A percentile compares a stretch with the other conserved stretches of the same genome.
Evolutionary conservation across 2,329 filamentous ascomycete species (phyloP).

Genomic region (Coleophoma cylindrospora): DNA sequence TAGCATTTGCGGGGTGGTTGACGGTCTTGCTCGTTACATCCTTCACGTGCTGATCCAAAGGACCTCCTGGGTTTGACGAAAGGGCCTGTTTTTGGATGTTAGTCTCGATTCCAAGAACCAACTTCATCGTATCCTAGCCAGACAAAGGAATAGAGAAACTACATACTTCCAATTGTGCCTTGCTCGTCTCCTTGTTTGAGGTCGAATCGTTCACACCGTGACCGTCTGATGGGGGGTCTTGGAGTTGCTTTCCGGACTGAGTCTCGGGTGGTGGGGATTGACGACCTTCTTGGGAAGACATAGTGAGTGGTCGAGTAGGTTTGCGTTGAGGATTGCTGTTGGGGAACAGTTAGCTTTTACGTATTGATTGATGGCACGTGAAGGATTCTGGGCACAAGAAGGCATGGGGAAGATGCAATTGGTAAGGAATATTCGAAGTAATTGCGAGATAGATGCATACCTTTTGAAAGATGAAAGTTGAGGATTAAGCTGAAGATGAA

Average conservation of each 20-base stretch:
- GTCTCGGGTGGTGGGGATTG: conserved; percentile 72
- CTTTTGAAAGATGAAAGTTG: background rate
- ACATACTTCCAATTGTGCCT: conserved; percentile 44
- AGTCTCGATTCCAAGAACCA: background rate
- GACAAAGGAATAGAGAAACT: background rate
- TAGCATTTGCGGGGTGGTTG: background rate
- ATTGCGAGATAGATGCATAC: background rate
- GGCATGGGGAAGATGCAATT: too few relatives aligned
- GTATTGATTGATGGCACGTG: background rate
- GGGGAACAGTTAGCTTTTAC: background rate
- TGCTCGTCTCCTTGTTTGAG: conserved; percentile 43
- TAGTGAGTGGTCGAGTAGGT: conserved; percentile 10
- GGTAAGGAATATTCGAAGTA: too few relatives aligned
- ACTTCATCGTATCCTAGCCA: too few relatives aligned
- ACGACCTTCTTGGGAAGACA: conserved; percentile 55
- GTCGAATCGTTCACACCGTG: conserved; percentile 51
- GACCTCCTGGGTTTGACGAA: conserved; percentile 60
- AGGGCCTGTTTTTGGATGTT: conserved; percentile 36
- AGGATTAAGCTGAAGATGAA: background rate
- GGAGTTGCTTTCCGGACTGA: conserved; percentile 60
- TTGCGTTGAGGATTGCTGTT: background rate
- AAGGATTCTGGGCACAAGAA: too few relatives aligned
- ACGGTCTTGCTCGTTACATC: conserved; percentile 37
- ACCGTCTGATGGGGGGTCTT: conserved; percentile 51
- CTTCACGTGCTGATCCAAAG: conserved; percentile 55